Base-by-base conservation (phyloP, 2,329 filamentous ascomycete species). In the Aspergillus amoenus region DNA sequence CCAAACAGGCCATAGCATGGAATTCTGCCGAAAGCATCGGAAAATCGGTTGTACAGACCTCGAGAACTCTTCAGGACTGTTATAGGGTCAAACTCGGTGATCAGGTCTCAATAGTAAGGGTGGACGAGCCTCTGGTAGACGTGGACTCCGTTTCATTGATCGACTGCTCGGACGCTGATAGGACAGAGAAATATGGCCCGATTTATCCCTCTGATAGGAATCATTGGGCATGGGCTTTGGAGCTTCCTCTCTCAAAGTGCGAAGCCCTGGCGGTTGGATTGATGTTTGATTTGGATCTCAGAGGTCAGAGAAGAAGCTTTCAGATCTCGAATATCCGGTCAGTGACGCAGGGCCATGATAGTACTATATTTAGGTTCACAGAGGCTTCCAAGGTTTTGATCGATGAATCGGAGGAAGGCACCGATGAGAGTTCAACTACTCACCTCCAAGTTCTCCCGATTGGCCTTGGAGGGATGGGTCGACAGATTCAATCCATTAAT, bases 61-160 rank as follows among this genome's bases (percentile, higher is more conserved):
- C 90, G 21, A 87, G 90, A 61, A 80, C 85, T 5, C 84, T 95
- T 53, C 88, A 90, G 61, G 87, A 89, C 37, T 82, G 85, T 6
- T 89, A 89, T 63, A 85, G 84, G 1, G 83, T 96, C 64, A 88
- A 88, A 59, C 78, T 94, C 4, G 86, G 86, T 15, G 89, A 92
- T 48, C 82, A 85, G 50, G 78, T 95, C 47, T 80, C 81, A 7
- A 82, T 93, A 22, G 78, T 81, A 2, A 81, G 76, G 60, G 79
- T 82, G 9, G 79, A 80, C 7, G 76, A 74, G 2, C 64, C 76
- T 2, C 73, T 88, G 11, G 77, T 80, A 0, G 81, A 83, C 21
- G 84, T 86, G 5, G 78, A 82, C 4, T 78, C 80, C 27, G 78
- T 93, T 3, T 74, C 83, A 6, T 71, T 93, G 15, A 79, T 82